phyloP scores from a whole-genome alignment of 2,329 filamentous ascomycete species.

The Dactylellina haptotyla region DNA sequence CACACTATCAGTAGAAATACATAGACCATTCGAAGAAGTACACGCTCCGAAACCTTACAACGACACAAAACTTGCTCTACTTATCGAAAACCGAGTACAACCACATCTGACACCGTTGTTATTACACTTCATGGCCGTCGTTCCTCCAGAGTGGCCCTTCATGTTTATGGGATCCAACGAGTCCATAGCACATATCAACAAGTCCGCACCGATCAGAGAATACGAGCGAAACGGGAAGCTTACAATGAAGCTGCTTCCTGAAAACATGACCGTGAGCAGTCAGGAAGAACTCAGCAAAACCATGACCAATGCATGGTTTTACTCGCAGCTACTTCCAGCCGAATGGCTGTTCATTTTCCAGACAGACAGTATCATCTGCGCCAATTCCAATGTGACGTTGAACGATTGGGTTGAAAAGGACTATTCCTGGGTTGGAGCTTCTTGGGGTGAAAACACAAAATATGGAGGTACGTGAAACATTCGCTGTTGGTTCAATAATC shows the following conservation, averaged over 20 bases:
- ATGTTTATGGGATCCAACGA: constrained; percentile 67
- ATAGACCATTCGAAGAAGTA: background rate
- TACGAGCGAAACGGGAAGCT: constrained; percentile 56
- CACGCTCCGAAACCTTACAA: constrained; percentile 42
- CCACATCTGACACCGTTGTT: constrained; percentile 61
- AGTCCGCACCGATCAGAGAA: constrained; percentile 53
- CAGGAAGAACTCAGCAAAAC: constrained; percentile 68
- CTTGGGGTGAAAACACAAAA: constrained; percentile 60
- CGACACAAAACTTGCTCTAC: constrained; percentile 65
- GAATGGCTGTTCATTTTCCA: constrained; percentile 69
- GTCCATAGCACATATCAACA: constrained; percentile 63
- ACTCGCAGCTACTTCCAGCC: constrained; percentile 65
- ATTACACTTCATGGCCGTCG: constrained; percentile 68
- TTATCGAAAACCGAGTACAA: constrained; percentile 67
- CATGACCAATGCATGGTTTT: constrained; percentile 67
- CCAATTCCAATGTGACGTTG: constrained; percentile 64
- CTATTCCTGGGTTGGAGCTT: constrained; percentile 66
- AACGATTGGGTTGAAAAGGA: constrained; percentile 67
- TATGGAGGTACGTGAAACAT: constrained; percentile 58
- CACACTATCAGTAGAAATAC: constrained; percentile 31
- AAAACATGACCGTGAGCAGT: constrained; percentile 66
- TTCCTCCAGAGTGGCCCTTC: constrained; percentile 70
- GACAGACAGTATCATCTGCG: constrained; percentile 69
- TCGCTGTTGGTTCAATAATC: constrained; percentile 62
- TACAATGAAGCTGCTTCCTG: constrained; percentile 66